phyloP scores from a whole-genome alignment of 1,139 yeast genomes.

The Kodamaea alishanica region DNA sequence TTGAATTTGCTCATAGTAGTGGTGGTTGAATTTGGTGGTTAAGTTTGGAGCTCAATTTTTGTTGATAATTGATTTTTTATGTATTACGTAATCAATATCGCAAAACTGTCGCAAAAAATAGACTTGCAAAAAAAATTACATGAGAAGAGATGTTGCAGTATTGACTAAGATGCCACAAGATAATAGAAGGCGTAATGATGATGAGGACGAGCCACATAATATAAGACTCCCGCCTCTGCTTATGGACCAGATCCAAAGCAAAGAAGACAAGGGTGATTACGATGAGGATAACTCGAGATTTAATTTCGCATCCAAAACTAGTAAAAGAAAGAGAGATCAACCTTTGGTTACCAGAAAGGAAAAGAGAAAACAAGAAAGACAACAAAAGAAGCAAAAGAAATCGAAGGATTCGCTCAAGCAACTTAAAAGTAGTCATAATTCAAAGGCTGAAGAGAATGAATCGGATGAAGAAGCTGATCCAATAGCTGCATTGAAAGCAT shows the following conservation, averaged over 20 bases:
- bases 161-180: constrained; percentile 5
- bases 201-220: constrained; percentile 32
- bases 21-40: neutral
- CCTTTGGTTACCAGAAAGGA: constrained; percentile 48
- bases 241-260: constrained; percentile 57
- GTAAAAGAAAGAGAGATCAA: constrained; percentile 29
- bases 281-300: constrained; percentile 35
- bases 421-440: constrained; percentile 4
- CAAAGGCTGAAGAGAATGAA: constrained; percentile 9
- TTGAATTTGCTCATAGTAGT: constrained; percentile 31
- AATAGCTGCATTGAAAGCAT: constrained; percentile 16
- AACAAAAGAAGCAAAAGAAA: constrained; percentile 45
- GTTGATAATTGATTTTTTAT: neutral
- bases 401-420: constrained; percentile 1
- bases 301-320: constrained; percentile 17
- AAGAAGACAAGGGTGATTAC: constrained; percentile 42
- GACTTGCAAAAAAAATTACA: constrained; percentile 2
- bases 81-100: constrained; percentile 1
- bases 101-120: constrained; percentile 1
- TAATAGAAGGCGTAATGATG: constrained; percentile 1
- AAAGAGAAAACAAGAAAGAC: constrained; percentile 53
- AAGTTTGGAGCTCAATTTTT: neutral
- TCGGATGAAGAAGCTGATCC: constrained; percentile 12
- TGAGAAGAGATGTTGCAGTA: constrained; percentile 1
- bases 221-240: constrained; percentile 66